Evolutionary conservation across 352 stramenopile species (phyloP).

Genomic region (Globisporangium polare): DNA sequence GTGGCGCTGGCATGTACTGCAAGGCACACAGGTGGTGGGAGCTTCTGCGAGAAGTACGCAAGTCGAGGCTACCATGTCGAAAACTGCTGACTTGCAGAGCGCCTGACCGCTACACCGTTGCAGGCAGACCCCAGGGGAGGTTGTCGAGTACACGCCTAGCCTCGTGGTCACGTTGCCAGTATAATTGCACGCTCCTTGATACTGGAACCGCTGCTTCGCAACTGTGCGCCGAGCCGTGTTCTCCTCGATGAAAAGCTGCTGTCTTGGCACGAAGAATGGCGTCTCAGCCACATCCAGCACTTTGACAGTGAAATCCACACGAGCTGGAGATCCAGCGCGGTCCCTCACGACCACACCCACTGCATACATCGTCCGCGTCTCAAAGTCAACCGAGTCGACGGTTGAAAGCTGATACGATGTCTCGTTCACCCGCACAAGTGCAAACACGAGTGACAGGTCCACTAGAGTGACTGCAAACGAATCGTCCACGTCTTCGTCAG

Average conservation of each 20-base stretch:
- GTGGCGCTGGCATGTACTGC: slow-evolving; percentile 6
- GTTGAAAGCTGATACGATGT: slow-evolving; percentile 6
- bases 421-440: slow-evolving; percentile 4
- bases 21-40: background rate
- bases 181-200: slow-evolving; percentile 14
- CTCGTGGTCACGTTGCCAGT: background rate
- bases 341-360: slow-evolving; percentile 2
- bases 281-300: slow-evolving; percentile 46
- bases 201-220: slow-evolving; percentile 19
- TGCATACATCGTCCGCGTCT: background rate
- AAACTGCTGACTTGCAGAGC: slow-evolving; percentile 5
- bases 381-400: slow-evolving; percentile 4
- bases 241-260: slow-evolving; percentile 42
- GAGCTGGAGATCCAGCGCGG: background rate
- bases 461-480: background rate
- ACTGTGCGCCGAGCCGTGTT: slow-evolving; percentile 16
- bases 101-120: background rate
- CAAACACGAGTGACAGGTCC: background rate
- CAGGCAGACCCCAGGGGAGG: background rate
- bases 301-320: slow-evolving; percentile 12
- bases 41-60: slow-evolving; percentile 6
- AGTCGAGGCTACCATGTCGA: background rate
- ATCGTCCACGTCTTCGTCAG: slow-evolving; percentile 7
- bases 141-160: background rate
- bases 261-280: slow-evolving; percentile 26